These are phyloP conservation scores for Mucor indicus DNA, from an alignment of 371 early-diverging fungal species.

Conservation along the genomic window DNA sequence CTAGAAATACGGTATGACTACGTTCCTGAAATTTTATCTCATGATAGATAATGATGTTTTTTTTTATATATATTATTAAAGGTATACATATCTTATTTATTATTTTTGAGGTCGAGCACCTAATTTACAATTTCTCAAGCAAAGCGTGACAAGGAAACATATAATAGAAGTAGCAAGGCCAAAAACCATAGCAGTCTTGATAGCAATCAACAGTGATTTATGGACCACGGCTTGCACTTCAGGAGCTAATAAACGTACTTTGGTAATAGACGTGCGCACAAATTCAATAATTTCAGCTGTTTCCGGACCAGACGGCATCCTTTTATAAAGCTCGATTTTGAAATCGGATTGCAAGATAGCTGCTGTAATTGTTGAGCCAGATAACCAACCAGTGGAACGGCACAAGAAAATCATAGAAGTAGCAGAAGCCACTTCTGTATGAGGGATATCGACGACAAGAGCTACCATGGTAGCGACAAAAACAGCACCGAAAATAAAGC, in stretches of 20 bases:
- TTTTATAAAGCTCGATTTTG: conserved; percentile 21
- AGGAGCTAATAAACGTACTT: conserved; percentile 24
- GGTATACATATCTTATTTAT: too few species aligned
- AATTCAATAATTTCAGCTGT: conserved; percentile 35
- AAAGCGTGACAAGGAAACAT: conserved; percentile 14
- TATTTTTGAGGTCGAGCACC: too few species aligned
- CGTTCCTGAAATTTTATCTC: too few species aligned
- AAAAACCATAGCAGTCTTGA: conserved; percentile 19
- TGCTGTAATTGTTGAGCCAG: conserved; percentile 35
- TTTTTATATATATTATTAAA: too few species aligned
- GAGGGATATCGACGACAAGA: conserved; percentile 39
- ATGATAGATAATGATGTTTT: too few species aligned
- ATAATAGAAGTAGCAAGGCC: conserved; percentile 19
- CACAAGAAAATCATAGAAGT: conserved; percentile 50
- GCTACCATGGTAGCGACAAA: conserved; percentile 48
- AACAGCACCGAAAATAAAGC: conserved; percentile 38
- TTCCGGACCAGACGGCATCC: conserved; percentile 30
- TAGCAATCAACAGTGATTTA: conserved; percentile 12
- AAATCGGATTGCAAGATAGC: conserved; percentile 44
- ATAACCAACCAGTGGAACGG: conserved; percentile 43
- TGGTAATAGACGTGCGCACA: conserved; percentile 35
- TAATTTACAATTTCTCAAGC: conserved; percentile 24
- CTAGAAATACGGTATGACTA: too few species aligned
- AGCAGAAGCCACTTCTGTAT: conserved; percentile 37
- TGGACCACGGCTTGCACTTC: conserved; percentile 25